These are phyloP conservation scores for Solanum sejunctum DNA, from an alignment of 257 asterid species.

Conservation along the genomic window DNA sequence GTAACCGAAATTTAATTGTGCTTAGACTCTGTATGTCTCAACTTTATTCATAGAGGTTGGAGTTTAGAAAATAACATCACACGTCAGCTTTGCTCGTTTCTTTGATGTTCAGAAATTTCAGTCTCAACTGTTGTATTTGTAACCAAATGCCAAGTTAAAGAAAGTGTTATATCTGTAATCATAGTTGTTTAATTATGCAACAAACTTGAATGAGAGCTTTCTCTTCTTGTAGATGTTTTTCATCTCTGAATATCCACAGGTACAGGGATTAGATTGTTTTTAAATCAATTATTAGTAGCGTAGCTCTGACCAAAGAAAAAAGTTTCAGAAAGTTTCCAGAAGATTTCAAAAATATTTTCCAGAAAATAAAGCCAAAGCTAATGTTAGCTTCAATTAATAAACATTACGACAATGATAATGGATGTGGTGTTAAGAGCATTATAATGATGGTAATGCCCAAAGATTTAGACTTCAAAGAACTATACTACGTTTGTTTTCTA, in stretches of 20 bases:
- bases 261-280: not conserved
- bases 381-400: not conserved
- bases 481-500: not conserved
- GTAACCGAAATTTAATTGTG: not conserved
- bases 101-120: not conserved
- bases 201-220: not conserved
- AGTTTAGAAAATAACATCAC: not conserved
- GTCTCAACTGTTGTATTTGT: not conserved
- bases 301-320: not conserved
- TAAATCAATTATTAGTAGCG: not conserved
- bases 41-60: not conserved
- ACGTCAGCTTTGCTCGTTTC: not conserved
- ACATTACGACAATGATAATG: not conserved
- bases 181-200: not conserved
- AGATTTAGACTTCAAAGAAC: not conserved
- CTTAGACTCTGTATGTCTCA: not conserved
- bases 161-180: not conserved
- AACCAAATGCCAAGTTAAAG: not conserved
- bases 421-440: not conserved
- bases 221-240: not conserved
- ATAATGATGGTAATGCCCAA: not conserved
- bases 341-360: not conserved
- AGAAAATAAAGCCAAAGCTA: not conserved
- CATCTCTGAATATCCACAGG: not conserved
- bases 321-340: not conserved